phyloP scores from a whole-genome alignment of 1,139 yeast species.

The Sugiyamaella paludigena region DNA sequence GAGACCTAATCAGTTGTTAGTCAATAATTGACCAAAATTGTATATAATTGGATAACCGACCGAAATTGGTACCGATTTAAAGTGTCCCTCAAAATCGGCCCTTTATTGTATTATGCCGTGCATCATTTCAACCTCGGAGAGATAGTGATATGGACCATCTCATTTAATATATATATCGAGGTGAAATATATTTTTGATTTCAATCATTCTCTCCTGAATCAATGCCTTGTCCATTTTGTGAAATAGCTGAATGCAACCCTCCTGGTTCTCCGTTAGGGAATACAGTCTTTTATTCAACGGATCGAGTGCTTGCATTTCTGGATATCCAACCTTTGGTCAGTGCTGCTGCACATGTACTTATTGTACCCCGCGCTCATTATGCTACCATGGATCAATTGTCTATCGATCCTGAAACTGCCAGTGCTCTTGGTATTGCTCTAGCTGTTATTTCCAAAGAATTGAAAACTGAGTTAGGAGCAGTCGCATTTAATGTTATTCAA shows the following conservation, averaged over 20 bases:
- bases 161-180: no score
- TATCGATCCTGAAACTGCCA: constrained; percentile 64
- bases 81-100: no score
- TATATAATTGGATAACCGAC: no score
- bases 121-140: no score
- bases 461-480: constrained; percentile 51
- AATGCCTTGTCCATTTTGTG: constrained; percentile 30
- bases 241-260: constrained; percentile 23
- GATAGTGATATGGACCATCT: no score
- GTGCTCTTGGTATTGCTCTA: constrained; percentile 71
- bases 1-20: no score
- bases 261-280: constrained; percentile 20
- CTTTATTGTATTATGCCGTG: no score
- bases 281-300: constrained; percentile 30
- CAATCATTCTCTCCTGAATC: background rate
- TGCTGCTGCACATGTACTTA: constrained; percentile 72
- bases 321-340: constrained; percentile 69
- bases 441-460: constrained; percentile 56
- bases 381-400: constrained; percentile 77
- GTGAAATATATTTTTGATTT: no score
- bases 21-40: no score
- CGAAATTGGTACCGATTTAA: no score
- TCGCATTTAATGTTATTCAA: constrained; percentile 78
- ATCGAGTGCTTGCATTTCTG: constrained; percentile 51
- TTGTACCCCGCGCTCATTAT: constrained; percentile 81